Base-by-base conservation (phyloP, 306 rosid genomes). In the Amphicarpaea edgeworthii region DNA sequence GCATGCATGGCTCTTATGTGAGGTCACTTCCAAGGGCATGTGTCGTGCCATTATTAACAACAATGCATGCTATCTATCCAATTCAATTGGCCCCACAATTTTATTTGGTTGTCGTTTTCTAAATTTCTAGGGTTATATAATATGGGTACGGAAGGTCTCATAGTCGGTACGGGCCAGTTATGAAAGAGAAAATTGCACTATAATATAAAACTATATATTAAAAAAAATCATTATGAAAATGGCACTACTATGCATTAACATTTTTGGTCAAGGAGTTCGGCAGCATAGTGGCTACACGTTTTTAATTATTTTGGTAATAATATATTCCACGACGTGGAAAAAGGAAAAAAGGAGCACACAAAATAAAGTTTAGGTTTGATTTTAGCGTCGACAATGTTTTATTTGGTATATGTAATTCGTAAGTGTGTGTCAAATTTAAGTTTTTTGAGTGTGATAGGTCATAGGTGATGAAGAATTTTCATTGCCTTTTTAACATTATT, bases 131-230 rank as follows among this genome's bases (percentile, higher is more conserved):
- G 50, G 53, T 70, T n/a, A n/a, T n/a, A n/a, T n/a, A n/a, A 45
- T 80, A 12, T 23, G 63, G 38, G 93, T 92, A 92, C 93, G 93
- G 91, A 87, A 82, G 73, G 67, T 75, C 85, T 4, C 50, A 16
- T 21, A 67, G 70, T 75, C 77, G 85, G 93, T 92, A 87, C 90
- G 86, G 86, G 87, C 87, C 91, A 86, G 89, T 61, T 77, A 60
- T 72, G 84, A 65, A 32, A 79, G 86, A 84, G 59, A 59, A 23
- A n/a, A 7, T 9, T 30, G 20, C 61, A 55, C 1, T 21, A 16
- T 0, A 24, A 10, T 16, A 16, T 50, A 40, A 8, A 40, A 40
- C 1, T 30, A 30, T 24, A 32, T 3, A 32, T 37, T 37, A 37
- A n/a, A n/a, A n/a, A n/a, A 9, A 40, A 7, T 59, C 14, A 50